Conservation (phyloP, 805 yeast genomes). For the Spencermartinsiella europaea region DNA sequence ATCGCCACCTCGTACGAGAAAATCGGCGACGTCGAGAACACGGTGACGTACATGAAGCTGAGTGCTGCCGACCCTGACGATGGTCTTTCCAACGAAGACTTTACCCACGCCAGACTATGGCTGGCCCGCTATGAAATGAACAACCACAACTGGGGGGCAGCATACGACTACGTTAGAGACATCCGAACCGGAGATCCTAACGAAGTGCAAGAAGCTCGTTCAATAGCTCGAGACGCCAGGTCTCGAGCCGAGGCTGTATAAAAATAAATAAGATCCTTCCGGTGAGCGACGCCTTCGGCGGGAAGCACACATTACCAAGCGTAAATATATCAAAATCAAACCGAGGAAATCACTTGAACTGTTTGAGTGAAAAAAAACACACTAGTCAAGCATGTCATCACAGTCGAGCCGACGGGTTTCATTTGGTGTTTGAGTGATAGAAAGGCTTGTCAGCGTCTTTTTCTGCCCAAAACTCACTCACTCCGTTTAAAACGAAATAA, state of each 20-base stretch:
- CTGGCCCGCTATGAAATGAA: slow-evolving; percentile 64
- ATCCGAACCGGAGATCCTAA: slow-evolving; percentile 70
- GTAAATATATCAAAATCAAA: too few relatives aligned
- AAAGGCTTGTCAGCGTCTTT: too few relatives aligned
- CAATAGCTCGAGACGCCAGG: slow-evolving; percentile 45
- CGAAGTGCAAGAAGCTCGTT: slow-evolving; percentile 84
- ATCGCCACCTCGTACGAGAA: slow-evolving; percentile 65
- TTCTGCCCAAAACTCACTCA: too few relatives aligned
- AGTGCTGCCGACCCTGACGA: slow-evolving; percentile 57
- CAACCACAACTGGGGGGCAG: slow-evolving; percentile 54
- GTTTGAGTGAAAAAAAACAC: too few relatives aligned
- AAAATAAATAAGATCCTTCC: too few relatives aligned
- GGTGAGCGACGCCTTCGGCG: too few relatives aligned
- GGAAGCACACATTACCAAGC: too few relatives aligned
- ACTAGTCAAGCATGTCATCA: too few relatives aligned
- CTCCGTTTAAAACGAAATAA: too few relatives aligned
- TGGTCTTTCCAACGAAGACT: slow-evolving; percentile 67
- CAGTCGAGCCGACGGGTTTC: too few relatives aligned
- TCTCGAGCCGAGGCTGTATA: slow-evolving; percentile 1
- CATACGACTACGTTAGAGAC: slow-evolving; percentile 68
- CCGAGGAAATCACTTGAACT: too few relatives aligned
- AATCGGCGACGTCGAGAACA: slow-evolving; percentile 46
- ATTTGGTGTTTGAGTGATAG: too few relatives aligned
- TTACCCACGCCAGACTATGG: slow-evolving; percentile 81
- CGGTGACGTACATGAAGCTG: slow-evolving; percentile 58